Percentiles rank a stretch among this genome's conserved stretches.
These are phyloP conservation scores for Salix brachista DNA, from an alignment of 345 rosid species.

Conservation along the genomic window DNA sequence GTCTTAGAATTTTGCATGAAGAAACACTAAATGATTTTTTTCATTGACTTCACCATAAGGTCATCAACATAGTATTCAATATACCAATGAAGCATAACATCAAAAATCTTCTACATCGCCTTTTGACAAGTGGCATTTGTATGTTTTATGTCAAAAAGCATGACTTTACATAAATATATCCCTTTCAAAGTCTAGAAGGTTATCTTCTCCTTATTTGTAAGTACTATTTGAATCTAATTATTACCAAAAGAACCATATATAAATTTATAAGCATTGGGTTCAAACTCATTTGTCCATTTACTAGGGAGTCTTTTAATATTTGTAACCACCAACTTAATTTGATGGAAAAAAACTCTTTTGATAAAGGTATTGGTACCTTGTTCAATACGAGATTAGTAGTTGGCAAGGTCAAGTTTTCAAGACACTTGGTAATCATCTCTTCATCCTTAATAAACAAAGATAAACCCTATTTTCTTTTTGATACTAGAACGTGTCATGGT, in stretches of 20 bases:
- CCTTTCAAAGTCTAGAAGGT: background rate
- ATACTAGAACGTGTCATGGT: too few species aligned
- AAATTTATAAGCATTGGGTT: background rate
- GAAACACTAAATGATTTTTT: background rate
- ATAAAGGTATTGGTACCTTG: background rate
- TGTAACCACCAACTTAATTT: background rate
- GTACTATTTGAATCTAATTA: background rate
- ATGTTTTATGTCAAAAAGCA: background rate
- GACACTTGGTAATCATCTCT: rapidly evolving
- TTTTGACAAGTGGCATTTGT: background rate
- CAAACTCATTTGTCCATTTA: background rate
- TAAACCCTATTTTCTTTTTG: background rate
- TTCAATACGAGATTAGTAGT: background rate
- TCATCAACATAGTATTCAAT: slow-evolving; percentile 13
- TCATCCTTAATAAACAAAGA: background rate
- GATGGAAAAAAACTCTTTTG: background rate
- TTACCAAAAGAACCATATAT: background rate
- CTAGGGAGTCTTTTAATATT: background rate
- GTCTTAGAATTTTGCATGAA: background rate
- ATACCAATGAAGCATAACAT: background rate
- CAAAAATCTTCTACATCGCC: background rate
- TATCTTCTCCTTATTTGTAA: background rate
- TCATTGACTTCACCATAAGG: background rate
- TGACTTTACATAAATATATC: background rate
- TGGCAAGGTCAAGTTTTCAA: background rate